Conservation (phyloP, 805 yeast genomes). For the Candida ponderosae region DNA sequence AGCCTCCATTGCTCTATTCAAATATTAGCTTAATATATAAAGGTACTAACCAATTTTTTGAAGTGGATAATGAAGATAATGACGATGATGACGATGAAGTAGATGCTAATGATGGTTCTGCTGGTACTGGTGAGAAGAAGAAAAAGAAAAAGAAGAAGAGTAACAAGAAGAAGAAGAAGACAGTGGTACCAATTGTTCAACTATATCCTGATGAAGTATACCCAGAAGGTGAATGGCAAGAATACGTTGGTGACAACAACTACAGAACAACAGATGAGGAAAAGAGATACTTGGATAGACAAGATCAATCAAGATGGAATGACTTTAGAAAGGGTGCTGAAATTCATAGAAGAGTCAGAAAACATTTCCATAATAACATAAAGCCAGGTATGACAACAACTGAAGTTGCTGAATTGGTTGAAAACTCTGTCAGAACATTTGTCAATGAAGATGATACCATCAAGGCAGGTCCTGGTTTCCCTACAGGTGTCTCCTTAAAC, state of each 20-base stretch:
- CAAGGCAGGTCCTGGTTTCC: conserved; percentile 91
- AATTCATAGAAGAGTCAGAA: conserved; percentile 86
- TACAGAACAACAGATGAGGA: conserved; percentile 84
- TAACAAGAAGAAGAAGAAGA: conserved; percentile 44
- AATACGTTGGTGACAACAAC: conserved; percentile 57
- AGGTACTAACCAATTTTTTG: conserved; percentile 4
- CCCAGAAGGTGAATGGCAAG: conserved; percentile 86
- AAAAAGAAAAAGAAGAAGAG: conserved; percentile 52
- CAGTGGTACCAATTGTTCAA: conserved; percentile 54
- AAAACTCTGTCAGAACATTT: conserved; percentile 71
- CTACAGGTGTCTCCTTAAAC: conserved; percentile 93
- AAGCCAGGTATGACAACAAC: conserved; percentile 90
- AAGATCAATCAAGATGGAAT: conserved; percentile 56
- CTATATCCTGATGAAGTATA: conserved; percentile 64
- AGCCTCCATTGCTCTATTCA: neutral
- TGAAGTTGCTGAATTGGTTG: conserved; percentile 85
- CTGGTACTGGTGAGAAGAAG: conserved; percentile 19
- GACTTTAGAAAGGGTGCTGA: conserved; percentile 96
- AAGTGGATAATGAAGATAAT: conserved; percentile 17
- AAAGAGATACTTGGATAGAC: conserved; percentile 66
- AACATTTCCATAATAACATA: conserved; percentile 62
- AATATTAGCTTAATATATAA: neutral
- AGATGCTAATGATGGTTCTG: conserved; percentile 15
- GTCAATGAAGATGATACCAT: conserved; percentile 53
- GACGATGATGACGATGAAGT: conserved; percentile 25